Base-by-base conservation (phyloP, 805 yeast species). In the Candida maris region DNA sequence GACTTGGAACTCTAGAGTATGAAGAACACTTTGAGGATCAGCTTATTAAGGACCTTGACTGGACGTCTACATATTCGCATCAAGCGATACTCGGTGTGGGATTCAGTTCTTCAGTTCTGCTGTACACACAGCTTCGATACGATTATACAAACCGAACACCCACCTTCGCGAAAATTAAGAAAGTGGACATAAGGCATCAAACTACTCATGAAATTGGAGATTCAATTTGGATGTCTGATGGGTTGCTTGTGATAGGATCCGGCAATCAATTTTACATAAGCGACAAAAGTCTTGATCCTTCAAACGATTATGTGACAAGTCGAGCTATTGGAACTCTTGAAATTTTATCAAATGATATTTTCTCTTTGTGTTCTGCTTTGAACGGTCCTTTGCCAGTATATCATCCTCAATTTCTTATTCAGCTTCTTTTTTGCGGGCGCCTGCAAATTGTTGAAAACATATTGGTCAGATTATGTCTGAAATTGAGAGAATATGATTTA, bases 301-400 rank as follows among this genome's bases (percentile, higher is more conserved):
- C 39, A 6, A 54, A 62, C 13, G 84, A 79, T 51, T 62, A 62
- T 12, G 64, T 73, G 31, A 73, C 82, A 3, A 63, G 67, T 21
- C 62, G 66, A 37, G 73, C 81, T 1, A 68, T 81, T 32, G 82
- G 83, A 0, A 67, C 85, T 1, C 65, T 80, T 41, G 73, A 68
- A 40, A 77, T 79, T 27, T 66, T 78, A 8, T 64, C 69, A 2
- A 68, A 68, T 51, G 75, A 71, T 42, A 72, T 89, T 3, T 71
- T 85, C 41, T 83, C 81, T 47, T 67, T 89, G 39, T 84, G 82
- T 33, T 66, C 85, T 12, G 80, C 88, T 4, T 62, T 89, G 37
- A 89, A 89, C 61, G 97, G 97, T 21, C 93, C 94, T 0, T 58
- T 91, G 12, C 96, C 97, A 0, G 62, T 87, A 1, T 89, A 85